phyloP scores from a whole-genome alignment of 352 stramenopile genomes.

The Ophiocytium majus region DNA sequence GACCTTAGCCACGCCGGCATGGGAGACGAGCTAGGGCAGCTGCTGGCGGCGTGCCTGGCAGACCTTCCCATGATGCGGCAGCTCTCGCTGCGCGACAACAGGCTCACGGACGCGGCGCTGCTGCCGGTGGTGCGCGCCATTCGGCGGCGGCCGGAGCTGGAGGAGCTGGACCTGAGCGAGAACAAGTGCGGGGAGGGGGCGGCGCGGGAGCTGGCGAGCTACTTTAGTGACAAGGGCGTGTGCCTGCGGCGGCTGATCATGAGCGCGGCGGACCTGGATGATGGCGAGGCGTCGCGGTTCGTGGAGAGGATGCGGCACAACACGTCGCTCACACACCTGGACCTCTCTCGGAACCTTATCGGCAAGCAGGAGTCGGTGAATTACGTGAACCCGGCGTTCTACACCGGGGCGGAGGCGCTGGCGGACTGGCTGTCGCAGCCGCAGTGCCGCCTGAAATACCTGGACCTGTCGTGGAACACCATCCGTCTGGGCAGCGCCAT shows the following conservation, averaged over 20 bases:
- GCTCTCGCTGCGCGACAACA: constrained; percentile 55
- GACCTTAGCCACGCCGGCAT: constrained; percentile 51
- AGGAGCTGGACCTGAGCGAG: constrained; percentile 52
- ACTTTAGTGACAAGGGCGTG: constrained; percentile 34
- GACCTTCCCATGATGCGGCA: constrained; percentile 45
- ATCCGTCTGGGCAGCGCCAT: constrained; percentile 49
- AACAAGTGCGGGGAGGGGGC: constrained; percentile 43
- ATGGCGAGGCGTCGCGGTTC: constrained; percentile 54
- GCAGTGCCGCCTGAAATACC: constrained; percentile 36
- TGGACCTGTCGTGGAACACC: constrained; percentile 56
- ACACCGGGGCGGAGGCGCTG: constrained; percentile 45
- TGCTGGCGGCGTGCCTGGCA: constrained; percentile 50
- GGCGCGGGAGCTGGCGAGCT: constrained; percentile 35
- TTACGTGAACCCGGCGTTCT: constrained; percentile 20
- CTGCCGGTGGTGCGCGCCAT: constrained; percentile 46
- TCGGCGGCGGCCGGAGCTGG: constrained; percentile 32
- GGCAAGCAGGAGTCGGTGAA: constrained; percentile 35
- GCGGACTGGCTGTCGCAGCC: constrained; percentile 37
- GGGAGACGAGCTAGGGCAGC: constrained; percentile 48
- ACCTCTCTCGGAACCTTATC: constrained; percentile 56
- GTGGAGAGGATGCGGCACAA: constrained; percentile 50
- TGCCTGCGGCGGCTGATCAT: constrained; percentile 41
- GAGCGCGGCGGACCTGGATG: constrained; percentile 51
- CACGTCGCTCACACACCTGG: constrained; percentile 52
- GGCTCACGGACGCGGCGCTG: constrained; percentile 50